Percentiles rank a stretch among this genome's conserved stretches.
Evolutionary conservation across 345 rosid genomes (phyloP).

Genomic region (Lumnitzera littorea): DNA sequence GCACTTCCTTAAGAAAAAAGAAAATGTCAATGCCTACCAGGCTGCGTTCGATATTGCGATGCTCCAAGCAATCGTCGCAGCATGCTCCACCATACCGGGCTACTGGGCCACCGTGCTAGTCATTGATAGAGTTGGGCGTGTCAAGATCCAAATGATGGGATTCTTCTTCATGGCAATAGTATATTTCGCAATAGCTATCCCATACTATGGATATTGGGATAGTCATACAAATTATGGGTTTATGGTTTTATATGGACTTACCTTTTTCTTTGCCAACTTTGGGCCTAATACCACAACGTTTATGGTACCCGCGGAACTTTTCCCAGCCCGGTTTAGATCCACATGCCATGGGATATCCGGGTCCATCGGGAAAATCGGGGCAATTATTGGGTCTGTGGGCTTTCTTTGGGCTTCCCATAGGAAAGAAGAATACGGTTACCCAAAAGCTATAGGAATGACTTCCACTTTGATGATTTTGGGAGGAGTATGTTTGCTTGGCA

Average conservation of each 20-base stretch:
- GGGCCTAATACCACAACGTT: constrained; percentile 86
- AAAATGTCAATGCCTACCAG: constrained; percentile 16
- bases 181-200: constrained; percentile 39
- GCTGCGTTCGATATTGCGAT: constrained; percentile 38
- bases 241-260: constrained; percentile 37
- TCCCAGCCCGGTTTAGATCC: constrained; percentile 76
- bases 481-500: constrained; percentile 46
- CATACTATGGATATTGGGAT: constrained; percentile 32
- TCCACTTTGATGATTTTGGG: constrained; percentile 35
- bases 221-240: constrained; percentile 18
- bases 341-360: constrained; percentile 81
- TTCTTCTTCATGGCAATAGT: constrained; percentile 55
- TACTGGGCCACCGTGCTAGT: constrained; percentile 55
- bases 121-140: constrained; percentile 60
- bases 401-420: constrained; percentile 43
- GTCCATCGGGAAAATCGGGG: constrained; percentile 69
- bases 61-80: constrained; percentile 39
- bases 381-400: constrained; percentile 55
- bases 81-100: constrained; percentile 61
- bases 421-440: neutral
- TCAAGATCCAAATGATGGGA: constrained; percentile 55
- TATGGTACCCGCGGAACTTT: constrained; percentile 71
- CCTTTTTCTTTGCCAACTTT: constrained; percentile 72
- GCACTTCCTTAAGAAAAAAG: neutral
- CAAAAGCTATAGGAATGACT: constrained; percentile 20